Evolutionary conservation across 805 yeast species (phyloP).

Genomic region (Metschnikowia matae): DNA sequence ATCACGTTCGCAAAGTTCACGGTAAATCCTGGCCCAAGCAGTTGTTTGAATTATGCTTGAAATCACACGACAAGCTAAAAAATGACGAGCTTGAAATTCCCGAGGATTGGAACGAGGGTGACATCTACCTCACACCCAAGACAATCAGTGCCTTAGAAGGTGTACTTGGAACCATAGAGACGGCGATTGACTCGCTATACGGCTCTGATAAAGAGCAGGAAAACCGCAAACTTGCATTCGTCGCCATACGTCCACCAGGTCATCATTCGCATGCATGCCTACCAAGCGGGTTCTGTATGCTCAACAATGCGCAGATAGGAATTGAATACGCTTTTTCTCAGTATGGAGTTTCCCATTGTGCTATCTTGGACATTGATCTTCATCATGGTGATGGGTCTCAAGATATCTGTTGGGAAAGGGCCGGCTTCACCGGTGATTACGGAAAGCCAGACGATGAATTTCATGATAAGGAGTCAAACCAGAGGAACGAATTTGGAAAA

Average conservation of each 20-base stretch:
- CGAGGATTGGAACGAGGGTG: conserved; percentile 78
- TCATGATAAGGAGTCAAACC: conserved; percentile 26
- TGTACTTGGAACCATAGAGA: conserved; percentile 70
- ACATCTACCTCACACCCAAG: conserved; percentile 64
- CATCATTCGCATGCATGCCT: conserved; percentile 80
- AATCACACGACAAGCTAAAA: conserved; percentile 51
- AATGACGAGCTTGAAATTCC: conserved; percentile 68
- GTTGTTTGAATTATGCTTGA: conserved; percentile 53
- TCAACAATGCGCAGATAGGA: conserved; percentile 78
- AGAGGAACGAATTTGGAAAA: conserved; percentile 48
- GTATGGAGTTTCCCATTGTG: conserved; percentile 73
- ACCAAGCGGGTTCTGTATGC: conserved; percentile 82
- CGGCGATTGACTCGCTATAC: conserved; percentile 53
- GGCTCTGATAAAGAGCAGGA: conserved; percentile 15
- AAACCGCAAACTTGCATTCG: conserved; percentile 49
- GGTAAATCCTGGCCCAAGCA: conserved; percentile 70
- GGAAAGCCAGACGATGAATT: conserved; percentile 48
- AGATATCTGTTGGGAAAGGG: conserved; percentile 78
- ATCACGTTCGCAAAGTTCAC: conserved; percentile 67
- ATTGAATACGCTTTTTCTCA: conserved; percentile 67
- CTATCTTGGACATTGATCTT: conserved; percentile 74
- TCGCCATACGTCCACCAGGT: conserved; percentile 77
- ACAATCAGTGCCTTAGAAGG: conserved; percentile 73
- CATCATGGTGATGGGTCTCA: conserved; percentile 92
- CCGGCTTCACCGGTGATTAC: conserved; percentile 50